phyloP scores from a whole-genome alignment of 371 early-diverging fungal genomes.

The Rhizomucor pusillus region DNA sequence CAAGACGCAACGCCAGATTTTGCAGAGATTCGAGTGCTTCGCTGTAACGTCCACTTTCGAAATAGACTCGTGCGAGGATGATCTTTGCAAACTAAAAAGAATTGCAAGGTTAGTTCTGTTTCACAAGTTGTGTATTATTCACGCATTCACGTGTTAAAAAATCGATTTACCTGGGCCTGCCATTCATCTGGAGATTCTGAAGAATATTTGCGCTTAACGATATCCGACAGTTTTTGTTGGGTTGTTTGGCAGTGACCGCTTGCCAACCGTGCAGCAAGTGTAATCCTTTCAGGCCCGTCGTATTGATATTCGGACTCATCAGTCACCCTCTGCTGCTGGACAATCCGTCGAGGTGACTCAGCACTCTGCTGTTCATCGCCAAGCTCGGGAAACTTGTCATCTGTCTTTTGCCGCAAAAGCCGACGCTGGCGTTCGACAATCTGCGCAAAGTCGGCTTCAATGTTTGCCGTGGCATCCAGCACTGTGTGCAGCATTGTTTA shows the following conservation, averaged over 20 bases:
- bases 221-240: constrained; percentile 13
- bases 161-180: not conserved
- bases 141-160: not conserved
- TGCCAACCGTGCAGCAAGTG: constrained; percentile 4
- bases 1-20: constrained; percentile 23
- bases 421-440: constrained; percentile 7
- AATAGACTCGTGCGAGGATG: constrained; percentile 32
- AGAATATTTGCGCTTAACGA: not conserved
- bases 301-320: not conserved
- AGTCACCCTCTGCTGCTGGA: no score
- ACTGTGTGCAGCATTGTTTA: constrained; percentile 10
- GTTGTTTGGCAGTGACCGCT: constrained; percentile 14
- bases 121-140: not conserved
- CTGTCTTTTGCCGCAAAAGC: not conserved
- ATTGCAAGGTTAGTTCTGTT: not conserved
- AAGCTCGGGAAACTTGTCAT: not conserved
- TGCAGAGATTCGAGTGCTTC: constrained; percentile 37
- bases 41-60: constrained; percentile 25
- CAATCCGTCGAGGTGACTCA: not conserved
- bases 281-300: not conserved
- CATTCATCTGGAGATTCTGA: constrained; percentile 1
- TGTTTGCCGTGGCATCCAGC: constrained; percentile 16
- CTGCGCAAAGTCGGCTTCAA: constrained; percentile 29
- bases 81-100: constrained; percentile 17
- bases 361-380: constrained; percentile 7